A percentile compares a stretch with the other conserved stretches of the same genome.
Conservation (phyloP, 2,329 filamentous ascomycete species). For the Fusarium xylarioides region DNA sequence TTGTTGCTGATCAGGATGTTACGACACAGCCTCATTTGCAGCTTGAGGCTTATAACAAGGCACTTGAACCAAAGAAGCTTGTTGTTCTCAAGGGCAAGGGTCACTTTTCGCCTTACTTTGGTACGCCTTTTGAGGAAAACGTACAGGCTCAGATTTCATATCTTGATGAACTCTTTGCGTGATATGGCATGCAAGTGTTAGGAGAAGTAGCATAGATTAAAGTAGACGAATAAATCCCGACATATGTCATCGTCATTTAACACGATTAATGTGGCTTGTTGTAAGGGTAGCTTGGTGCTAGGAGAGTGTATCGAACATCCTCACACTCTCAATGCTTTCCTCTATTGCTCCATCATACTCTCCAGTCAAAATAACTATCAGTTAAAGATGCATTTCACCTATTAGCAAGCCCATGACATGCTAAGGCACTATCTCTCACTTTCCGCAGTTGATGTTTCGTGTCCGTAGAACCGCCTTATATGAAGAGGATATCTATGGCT, state of each 20-base stretch:
- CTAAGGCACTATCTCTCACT: rapidly evolving
- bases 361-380: rapidly evolving
- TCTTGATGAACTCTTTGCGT: background rate
- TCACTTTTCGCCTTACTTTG: background rate
- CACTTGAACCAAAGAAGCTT: background rate
- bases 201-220: background rate
- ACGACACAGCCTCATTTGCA: background rate
- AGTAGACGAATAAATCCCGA: background rate
- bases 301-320: rapidly evolving
- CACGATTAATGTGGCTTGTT: background rate
- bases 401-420: rapidly evolving
- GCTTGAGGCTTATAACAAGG: background rate
- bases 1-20: background rate
- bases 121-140: background rate
- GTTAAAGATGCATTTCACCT: too few species aligned
- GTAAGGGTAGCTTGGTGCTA: background rate
- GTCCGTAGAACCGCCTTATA: too few species aligned
- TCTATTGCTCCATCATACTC: background rate
- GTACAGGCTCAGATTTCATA: background rate
- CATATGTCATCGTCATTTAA: background rate
- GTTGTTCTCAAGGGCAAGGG: background rate
- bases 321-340: background rate
- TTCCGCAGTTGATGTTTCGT: too few species aligned
- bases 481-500: background rate
- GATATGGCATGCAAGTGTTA: background rate